These are phyloP conservation scores for Cryptosporidium andersoni DNA, from an alignment of 169 alveolate species.

Conservation along the genomic window DNA sequence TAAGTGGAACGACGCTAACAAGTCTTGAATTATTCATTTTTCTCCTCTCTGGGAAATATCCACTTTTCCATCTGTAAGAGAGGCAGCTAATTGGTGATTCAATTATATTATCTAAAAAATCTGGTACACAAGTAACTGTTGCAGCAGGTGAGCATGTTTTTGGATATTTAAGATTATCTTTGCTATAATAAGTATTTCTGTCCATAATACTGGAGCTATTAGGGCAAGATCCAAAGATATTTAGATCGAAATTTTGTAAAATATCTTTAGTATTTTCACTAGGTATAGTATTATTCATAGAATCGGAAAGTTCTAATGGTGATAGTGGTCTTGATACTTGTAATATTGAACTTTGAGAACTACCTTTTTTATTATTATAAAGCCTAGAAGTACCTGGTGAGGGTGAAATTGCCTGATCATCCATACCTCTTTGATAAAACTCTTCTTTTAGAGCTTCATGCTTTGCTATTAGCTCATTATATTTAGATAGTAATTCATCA, in stretches of 20 bases:
- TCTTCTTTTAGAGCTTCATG: conserved; percentile 22
- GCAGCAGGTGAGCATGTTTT: conserved; percentile 2
- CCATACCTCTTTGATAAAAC: not conserved
- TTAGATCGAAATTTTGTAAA: too few species aligned
- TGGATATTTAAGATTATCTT: too few species aligned
- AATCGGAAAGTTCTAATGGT: too few species aligned
- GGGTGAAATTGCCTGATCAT: not conserved
- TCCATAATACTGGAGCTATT: too few species aligned
- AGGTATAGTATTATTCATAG: too few species aligned
- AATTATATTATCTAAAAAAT: conserved; percentile 24
- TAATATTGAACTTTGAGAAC: too few species aligned
- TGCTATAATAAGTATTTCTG: too few species aligned
- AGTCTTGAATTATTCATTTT: conserved; percentile 5
- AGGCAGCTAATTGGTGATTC: conserved; percentile 29
- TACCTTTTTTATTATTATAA: too few species aligned
- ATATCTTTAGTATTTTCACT: too few species aligned
- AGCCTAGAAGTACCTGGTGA: too few species aligned
- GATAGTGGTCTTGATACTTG: too few species aligned
- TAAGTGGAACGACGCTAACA: conserved; percentile 20
- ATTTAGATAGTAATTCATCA: conserved; percentile 8
- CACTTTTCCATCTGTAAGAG: not conserved
- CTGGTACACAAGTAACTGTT: conserved; percentile 26
- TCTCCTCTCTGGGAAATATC: conserved; percentile 14
- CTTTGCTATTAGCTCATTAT: conserved; percentile 19
- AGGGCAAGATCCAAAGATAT: too few species aligned